Evolutionary conservation across 441 rosid species (phyloP), one percentile per base, ranked within the genome.

Genomic region (Breynia disticha): DNA sequence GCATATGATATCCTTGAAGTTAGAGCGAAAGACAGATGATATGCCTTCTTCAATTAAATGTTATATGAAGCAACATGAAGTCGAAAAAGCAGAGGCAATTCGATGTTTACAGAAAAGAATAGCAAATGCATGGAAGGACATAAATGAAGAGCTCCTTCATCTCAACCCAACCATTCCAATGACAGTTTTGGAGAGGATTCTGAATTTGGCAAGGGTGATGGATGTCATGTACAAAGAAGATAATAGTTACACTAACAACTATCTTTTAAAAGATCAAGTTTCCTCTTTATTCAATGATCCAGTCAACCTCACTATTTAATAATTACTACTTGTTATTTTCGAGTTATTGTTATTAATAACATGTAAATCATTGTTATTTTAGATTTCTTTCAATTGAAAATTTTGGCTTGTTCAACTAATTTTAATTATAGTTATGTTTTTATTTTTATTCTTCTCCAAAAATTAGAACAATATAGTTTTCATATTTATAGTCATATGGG

Each of bases 41-140:
- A 15, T 41, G n/a, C 15, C 44, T 7, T 41, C 43, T 0, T 50
- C 42, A 4, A 17, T 64, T 1, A 50, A 67, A 22, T 73, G 72
- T 17, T 63, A 63, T 65, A 57, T 66, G 68, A 73, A 67, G 19
- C 59, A 76, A 32, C 11, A 70, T 18, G 56, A 56, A 1, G 59
- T 50, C 5, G 11, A 50, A 0, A 50, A 60, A 19, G 61, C 70
- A 43, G 63, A 60, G 47, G 62, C 60, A 0, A 35, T 16, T 9
- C 1, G 48, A 5, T 17, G 13, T 18, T 45, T 77, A 1, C 18
- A 10, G 4, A 38, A 48, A 16, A 21, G 42, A 46, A n/a, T 64
- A 24, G 24, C 2, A 11, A 7, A 50, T 28, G 75, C 70, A 0
- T 73, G 72, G 72, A 73, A 67, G 45, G 73, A 67, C 21, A 19